Evolutionary conservation across 2,329 filamentous ascomycete species (phyloP), one percentile per base, ranked within the genome.

Genomic region (Aspergillus amoenus): DNA sequence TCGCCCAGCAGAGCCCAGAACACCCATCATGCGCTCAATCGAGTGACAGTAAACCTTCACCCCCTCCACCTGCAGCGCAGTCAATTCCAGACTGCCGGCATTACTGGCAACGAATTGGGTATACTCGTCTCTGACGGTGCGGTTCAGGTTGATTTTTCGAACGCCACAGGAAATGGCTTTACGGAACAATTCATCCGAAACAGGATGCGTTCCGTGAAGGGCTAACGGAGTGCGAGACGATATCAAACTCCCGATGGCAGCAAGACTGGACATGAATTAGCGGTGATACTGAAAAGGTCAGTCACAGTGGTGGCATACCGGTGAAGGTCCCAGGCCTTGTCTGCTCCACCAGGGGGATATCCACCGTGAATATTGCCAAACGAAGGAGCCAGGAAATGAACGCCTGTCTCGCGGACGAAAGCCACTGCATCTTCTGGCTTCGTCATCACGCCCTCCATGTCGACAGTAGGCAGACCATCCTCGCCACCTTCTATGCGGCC

Each of bases 401-500:
- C 87, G 0, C 86, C 88, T 9, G 86, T 87, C 1, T 75, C 79
- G 15, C 34, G 44, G 5, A 89, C 79, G 61, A 90, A 90, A 60
- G 86, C 82, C 59, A 85, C 80, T 2, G 85, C 86, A 70, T 90
- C 82, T 55, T 87, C 84, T 0, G 82, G 80, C 0, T 84, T 88
- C 0, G 87, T 90, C 62, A 89, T 73, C 56, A 85, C 74, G 0
- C 80, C 82, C 61, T 83, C 80, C 50, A 87, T 66, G 60, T 84
- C 84, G 2, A 78, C 81, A 17, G 83, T 84, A 66, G 90, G 87
- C 17, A 91, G 83, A 0, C 88, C 88, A 64, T 90, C 88, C 72
- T 91, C 88, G 1, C 87, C 84, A 18, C 84, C 84, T 65, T 88
- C 84, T 57, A 89, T 89, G 4, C 87, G 74, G 0, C 86, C 86